Evolutionary conservation across 2,329 filamentous ascomycete genomes (phyloP).

Genomic region (Ophiobolus disseminans): DNA sequence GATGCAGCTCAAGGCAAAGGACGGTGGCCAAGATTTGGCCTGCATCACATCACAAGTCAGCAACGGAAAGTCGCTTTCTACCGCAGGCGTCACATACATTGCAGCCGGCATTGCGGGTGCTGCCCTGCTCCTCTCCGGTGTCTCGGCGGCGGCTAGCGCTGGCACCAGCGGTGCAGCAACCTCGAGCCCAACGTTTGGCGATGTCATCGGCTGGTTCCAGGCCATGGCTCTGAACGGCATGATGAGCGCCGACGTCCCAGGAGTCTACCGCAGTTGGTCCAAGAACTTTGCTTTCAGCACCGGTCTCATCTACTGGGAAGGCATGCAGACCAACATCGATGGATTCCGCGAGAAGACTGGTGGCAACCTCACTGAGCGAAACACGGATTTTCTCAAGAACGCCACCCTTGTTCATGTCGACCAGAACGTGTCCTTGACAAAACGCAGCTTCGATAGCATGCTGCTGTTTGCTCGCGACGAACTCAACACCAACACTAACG

Average conservation of each 20-base stretch:
- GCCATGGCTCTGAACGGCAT: constrained; percentile 95
- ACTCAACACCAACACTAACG: constrained; percentile 43
- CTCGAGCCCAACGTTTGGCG: constrained; percentile 81
- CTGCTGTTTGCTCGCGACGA: constrained; percentile 63
- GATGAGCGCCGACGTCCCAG: constrained; percentile 87
- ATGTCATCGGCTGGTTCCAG: constrained; percentile 90
- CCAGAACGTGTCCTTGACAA: constrained; percentile 62
- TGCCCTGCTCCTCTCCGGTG: constrained; percentile 75
- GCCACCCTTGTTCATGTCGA: constrained; percentile 75
- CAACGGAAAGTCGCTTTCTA: constrained; percentile 83
- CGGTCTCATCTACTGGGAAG: constrained; percentile 81
- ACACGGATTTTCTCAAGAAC: constrained; percentile 75
- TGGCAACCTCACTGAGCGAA: constrained; percentile 84
- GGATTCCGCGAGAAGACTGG: constrained; percentile 80
- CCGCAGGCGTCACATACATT: constrained; percentile 80
- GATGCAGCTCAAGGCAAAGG: constrained; percentile 71
- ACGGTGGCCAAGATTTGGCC: constrained; percentile 69
- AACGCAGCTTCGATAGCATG: constrained; percentile 57
- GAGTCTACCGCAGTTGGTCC: constrained; percentile 85
- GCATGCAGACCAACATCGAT: constrained; percentile 83
- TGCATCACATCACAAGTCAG: constrained; percentile 82
- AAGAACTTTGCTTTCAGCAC: constrained; percentile 95
- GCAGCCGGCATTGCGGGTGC: constrained; percentile 86
- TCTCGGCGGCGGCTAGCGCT: constrained; percentile 69
- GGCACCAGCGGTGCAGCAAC: constrained; percentile 62